These are phyloP conservation scores for Pseudogymnoascus sp. DNA, from an alignment of 2,329 filamentous ascomycete genomes.

Conservation along the genomic window DNA sequence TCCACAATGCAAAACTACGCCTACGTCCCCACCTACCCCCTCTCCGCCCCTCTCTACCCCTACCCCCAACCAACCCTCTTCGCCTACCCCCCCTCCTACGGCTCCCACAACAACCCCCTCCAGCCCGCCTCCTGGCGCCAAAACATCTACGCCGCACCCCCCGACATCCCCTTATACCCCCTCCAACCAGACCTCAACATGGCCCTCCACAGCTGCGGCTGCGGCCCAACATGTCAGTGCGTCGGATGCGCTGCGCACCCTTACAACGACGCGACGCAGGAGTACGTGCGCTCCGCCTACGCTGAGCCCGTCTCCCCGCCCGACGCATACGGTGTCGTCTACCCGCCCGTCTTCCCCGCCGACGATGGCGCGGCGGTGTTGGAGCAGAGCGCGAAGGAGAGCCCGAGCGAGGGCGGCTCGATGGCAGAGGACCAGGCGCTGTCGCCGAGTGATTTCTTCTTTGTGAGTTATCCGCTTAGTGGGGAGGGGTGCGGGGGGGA, in stretches of 20 bases:
- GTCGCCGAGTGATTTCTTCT: slow-evolving; percentile 46
- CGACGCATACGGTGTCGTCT: slow-evolving; percentile 22
- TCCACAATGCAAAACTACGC: slow-evolving; percentile 15
- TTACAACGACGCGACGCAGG: slow-evolving; percentile 54
- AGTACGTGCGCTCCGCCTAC: slow-evolving; percentile 41
- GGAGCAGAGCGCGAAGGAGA: slow-evolving; percentile 24
- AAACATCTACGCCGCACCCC: slow-evolving; percentile 30
- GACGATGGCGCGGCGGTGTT: slow-evolving; percentile 36
- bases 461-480: slow-evolving; percentile 45
- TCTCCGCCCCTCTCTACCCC: slow-evolving; percentile 3
- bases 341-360: slow-evolving; percentile 23
- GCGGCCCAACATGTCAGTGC: slow-evolving; percentile 58
- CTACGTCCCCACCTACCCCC: background rate
- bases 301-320: slow-evolving; percentile 19
- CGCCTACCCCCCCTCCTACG: slow-evolving; percentile 45
- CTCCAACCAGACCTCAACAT: slow-evolving; percentile 26
- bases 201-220: slow-evolving; percentile 44
- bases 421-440: slow-evolving; percentile 39
- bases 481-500: slow-evolving; percentile 41
- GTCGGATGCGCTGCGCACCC: slow-evolving; percentile 60
- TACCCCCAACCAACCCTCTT: slow-evolving; percentile 39
- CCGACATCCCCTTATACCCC: slow-evolving; percentile 15
- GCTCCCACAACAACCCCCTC: slow-evolving; percentile 46
- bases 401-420: background rate
- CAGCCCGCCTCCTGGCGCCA: slow-evolving; percentile 46